phyloP scores from a whole-genome alignment of 768 basidiomycete genomes.

The Russula lepida region DNA sequence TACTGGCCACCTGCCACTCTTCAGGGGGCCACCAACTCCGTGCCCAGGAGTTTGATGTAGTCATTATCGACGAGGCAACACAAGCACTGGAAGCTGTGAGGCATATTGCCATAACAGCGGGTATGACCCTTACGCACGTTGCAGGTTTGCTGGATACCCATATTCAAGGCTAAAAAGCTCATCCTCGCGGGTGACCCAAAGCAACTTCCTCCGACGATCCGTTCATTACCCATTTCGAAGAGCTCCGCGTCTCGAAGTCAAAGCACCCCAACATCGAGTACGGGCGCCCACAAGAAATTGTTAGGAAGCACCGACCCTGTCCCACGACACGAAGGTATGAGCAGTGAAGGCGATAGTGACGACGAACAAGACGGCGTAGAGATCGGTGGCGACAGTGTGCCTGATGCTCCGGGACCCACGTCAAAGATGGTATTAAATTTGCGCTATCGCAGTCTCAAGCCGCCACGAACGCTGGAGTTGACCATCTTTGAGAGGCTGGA shows the following conservation, averaged over 20 bases:
- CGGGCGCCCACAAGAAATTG: background rate
- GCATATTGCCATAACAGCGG: no score
- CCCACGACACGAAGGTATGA: background rate
- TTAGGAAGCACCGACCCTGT: background rate
- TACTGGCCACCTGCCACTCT: slow-evolving; percentile 91
- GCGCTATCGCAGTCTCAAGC: slow-evolving; percentile 31
- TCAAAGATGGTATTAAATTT: background rate
- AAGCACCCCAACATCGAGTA: background rate
- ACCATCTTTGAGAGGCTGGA: slow-evolving; percentile 93
- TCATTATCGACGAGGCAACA: slow-evolving; percentile 96
- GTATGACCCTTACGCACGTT: background rate
- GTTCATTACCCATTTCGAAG: slow-evolving; percentile 48
- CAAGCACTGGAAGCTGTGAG: slow-evolving; percentile 90
- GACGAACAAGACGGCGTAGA: background rate
- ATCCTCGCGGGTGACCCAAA: slow-evolving; percentile 92
- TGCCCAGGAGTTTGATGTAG: slow-evolving; percentile 77
- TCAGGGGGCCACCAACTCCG: slow-evolving; percentile 78
- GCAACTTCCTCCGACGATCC: slow-evolving; percentile 90
- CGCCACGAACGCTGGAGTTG: slow-evolving; percentile 69
- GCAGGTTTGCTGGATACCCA: slow-evolving; percentile 91
- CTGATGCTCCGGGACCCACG: background rate
- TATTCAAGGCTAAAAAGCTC: slow-evolving; percentile 84
- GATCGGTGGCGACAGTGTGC: background rate
- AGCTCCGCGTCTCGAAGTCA: background rate
- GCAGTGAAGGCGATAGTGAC: background rate